phyloP scores from a whole-genome alignment of 495 filamentous ascomycete species.

The Podospora australis region DNA sequence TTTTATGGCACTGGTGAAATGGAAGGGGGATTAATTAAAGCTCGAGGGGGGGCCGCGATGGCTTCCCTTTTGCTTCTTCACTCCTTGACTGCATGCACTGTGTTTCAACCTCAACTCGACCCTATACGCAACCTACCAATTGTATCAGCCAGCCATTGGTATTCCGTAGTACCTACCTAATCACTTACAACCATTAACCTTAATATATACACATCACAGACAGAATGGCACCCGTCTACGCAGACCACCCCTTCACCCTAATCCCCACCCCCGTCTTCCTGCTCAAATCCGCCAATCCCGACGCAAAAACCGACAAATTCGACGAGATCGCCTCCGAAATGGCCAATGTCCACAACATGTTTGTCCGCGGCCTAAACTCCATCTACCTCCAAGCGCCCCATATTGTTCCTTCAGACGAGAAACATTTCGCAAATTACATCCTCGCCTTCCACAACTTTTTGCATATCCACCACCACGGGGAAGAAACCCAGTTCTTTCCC shows the following conservation, averaged over 20 bases:
- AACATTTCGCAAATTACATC: constrained; percentile 33
- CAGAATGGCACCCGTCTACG: constrained; percentile 25
- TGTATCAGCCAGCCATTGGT: no score
- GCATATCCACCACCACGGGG: constrained; percentile 37
- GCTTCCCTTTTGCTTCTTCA: no score
- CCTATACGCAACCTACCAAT: no score
- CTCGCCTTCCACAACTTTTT: constrained; percentile 24
- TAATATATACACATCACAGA: no score
- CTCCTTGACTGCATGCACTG: no score
- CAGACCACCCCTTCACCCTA: constrained; percentile 26
- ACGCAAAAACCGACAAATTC: constrained; percentile 22
- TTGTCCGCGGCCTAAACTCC: constrained; percentile 43
- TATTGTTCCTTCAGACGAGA: constrained; percentile 24
- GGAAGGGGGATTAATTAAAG: no score
- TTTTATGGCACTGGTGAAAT: no score
- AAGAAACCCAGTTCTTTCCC: constrained; percentile 42
- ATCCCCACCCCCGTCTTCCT: constrained; percentile 12
- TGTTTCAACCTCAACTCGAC: no score
- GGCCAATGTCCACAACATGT: constrained; percentile 40
- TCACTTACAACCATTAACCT: not conserved
- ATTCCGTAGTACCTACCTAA: not conserved
- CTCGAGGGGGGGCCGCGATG: no score
- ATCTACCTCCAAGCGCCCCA: constrained; percentile 45
- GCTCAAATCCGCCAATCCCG: not conserved
- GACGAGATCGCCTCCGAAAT: constrained; percentile 33